These are phyloP conservation scores for Blastocystis sp. DNA, from an alignment of 352 stramenopile genomes.

Conservation along the genomic window DNA sequence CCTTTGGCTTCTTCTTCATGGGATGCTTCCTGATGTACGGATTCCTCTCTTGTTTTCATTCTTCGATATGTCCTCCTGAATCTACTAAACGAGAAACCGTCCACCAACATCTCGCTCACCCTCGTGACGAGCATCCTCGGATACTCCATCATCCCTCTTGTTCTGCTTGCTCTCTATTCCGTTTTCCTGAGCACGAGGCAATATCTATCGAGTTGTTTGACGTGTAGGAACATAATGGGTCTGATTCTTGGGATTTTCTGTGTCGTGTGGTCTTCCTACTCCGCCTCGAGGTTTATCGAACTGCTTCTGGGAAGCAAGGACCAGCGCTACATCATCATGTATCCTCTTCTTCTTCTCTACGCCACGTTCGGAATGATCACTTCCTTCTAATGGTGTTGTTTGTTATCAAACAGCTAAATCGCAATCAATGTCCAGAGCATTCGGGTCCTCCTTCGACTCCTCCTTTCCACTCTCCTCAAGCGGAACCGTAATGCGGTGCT, in stretches of 20 bases:
- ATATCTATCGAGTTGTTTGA: neutral
- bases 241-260: neutral
- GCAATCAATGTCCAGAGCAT: slow-evolving; percentile 32
- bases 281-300: slow-evolving; percentile 40
- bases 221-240: neutral
- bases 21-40: slow-evolving; percentile 24
- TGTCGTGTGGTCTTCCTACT: slow-evolving; percentile 25
- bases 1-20: slow-evolving; percentile 39
- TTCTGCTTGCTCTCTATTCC: neutral
- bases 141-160: slow-evolving; percentile 42
- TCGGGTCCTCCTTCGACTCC: neutral
- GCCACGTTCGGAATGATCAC: slow-evolving; percentile 36
- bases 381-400: neutral
- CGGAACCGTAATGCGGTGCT: slow-evolving; percentile 83
- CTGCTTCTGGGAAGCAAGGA: slow-evolving; percentile 31
- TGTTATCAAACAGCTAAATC: neutral
- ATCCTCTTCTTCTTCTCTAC: slow-evolving; percentile 43
- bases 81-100: slow-evolving; percentile 13
- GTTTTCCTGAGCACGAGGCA: neutral
- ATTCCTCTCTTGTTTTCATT: neutral
- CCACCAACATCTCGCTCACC: slow-evolving; percentile 18
- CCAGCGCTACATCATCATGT: slow-evolving; percentile 56
- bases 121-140: slow-evolving; percentile 41
- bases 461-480: slow-evolving; percentile 60
- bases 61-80: slow-evolving; percentile 38